Evolutionary conservation across 805 yeast genomes (phyloP), one percentile per base, ranked within the genome.

Genomic region (Danielia oregonensis): DNA sequence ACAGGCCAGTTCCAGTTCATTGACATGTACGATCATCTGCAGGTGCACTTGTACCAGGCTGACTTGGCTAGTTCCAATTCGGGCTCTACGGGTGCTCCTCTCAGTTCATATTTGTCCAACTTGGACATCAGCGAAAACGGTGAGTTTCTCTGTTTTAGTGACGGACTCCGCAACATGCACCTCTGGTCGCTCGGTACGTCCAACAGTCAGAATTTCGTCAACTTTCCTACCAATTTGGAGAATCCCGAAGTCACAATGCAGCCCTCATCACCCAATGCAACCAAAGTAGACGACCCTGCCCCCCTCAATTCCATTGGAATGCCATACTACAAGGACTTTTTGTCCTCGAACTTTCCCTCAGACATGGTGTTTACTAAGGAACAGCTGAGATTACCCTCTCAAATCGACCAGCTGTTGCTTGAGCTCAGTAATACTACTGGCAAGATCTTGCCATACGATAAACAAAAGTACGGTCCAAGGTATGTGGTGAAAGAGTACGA

Each of bases 1-100:
- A 59, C 75, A 15, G 97, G 97, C 12, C 91, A 87, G 40, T 65
- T 93, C 38, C 95, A 88, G 51, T 82, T 88, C 44, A 74, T 87
- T 17, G 97, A 93, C 57, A 73, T 85, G 48, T 78, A 76, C 40
- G 86, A 86, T 55, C 95, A 91, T n/a, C 66, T 82, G 8, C 74
- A 69, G 33, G 74, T 81, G 22, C 70, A 65, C 32, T 57, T 86
- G 8, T 80, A 79, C 54, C 94, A 86, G 51, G 79, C 83, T 0
- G 82, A 79, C 33, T 57, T 82, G 34, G 32, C 48, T 17, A 21
- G 15, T 16, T 17, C 35, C 18, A 10, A 17, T 21, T n/a, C 25
- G 3, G 16, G 11, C 4, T 30, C 43, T 2, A 18, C 35, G 4
- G 13, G 39, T 7, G 37, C 36, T 26, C 39, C 29, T 15, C 31